Base-by-base conservation (phyloP, 441 rosid genomes). In the Croton laevigatus region DNA sequence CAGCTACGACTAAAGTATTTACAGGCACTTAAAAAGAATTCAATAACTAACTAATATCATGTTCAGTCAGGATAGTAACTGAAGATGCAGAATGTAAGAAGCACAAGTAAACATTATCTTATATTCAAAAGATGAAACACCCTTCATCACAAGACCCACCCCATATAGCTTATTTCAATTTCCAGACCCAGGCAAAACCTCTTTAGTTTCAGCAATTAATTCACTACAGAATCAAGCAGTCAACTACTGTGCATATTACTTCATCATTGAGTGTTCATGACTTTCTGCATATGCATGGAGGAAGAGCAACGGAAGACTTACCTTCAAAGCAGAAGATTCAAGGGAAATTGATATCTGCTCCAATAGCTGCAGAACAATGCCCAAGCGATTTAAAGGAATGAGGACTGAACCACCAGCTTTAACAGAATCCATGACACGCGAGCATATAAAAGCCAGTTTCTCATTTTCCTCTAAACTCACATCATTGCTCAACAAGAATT, bases 391-490 rank as follows among this genome's bases (percentile, higher is more conserved):
- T 34, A 83, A 73, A 6, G 96, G 81, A 76, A 94, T 70, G 71
- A 94, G 81, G 59, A 83, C 93, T 38, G 97, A 94, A 65, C 97
- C 97, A 75, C 94, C 93, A 55, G 87, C 87, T 77, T 78, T 83
- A 64, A 90, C 85, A 71, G 91, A 81, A 66, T 82, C 90, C 59
- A 84, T 65, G 54, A 79, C 81, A 75, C 90, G 87, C 6, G 96
- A 78, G 80, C 87, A 87, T 74, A 94, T 75, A 79, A 83, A 94
- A 72, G 82, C 84, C 74, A 94, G 76, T 68, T 89, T 90, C 83
- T 88, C 88, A 80, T 64, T 75, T 83, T 91, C 97, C 71, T 87
- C 91, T 66, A 53, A 66, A 60, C 73, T 85, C 68, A 82, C 93
- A 60, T 79, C 87, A 67, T 59, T 61, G 55, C 65, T 76, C 62